phyloP scores from a whole-genome alignment of 495 filamentous ascomycete species.

The Lophiotrema nucula region DNA sequence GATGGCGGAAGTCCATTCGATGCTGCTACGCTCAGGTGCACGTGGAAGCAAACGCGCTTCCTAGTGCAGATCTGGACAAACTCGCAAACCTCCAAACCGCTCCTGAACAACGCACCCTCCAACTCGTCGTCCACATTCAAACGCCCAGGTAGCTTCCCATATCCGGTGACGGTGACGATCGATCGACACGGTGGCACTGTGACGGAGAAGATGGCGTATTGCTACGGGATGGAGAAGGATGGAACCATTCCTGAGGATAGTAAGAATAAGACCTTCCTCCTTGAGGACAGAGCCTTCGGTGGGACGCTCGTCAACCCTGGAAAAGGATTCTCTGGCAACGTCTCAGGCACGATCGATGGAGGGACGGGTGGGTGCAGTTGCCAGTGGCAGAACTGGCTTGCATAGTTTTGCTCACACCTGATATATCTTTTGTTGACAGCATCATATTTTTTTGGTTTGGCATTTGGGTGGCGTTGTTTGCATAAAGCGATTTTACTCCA shows the following conservation, averaged over 20 bases:
- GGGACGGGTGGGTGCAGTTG: constrained; percentile 74
- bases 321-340: constrained; percentile 48
- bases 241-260: constrained; percentile 51
- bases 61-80: constrained; percentile 88
- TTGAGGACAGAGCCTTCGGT: constrained; percentile 59
- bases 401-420: neutral
- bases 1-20: constrained; percentile 62
- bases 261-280: constrained; percentile 50
- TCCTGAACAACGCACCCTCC: constrained; percentile 21
- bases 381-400: constrained; percentile 65
- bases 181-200: constrained; percentile 75
- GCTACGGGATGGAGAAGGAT: constrained; percentile 60
- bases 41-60: constrained; percentile 80
- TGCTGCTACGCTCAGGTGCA: constrained; percentile 68
- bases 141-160: constrained; percentile 76
- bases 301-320: constrained; percentile 62
- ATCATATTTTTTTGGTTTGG: constrained; percentile 6
- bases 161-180: constrained; percentile 74
- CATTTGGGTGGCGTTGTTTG: constrained; percentile 14
- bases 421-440: neutral
- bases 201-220: constrained; percentile 66
- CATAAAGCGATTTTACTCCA: constrained; percentile 7
- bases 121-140: constrained; percentile 53
- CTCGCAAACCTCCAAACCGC: constrained; percentile 17
- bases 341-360: constrained; percentile 60